Percentiles rank a stretch among this genome's conserved stretches.
These are phyloP conservation scores for Balamuthia mandrillaris DNA, from an alignment of 208 protist genomes.

Conservation along the genomic window DNA sequence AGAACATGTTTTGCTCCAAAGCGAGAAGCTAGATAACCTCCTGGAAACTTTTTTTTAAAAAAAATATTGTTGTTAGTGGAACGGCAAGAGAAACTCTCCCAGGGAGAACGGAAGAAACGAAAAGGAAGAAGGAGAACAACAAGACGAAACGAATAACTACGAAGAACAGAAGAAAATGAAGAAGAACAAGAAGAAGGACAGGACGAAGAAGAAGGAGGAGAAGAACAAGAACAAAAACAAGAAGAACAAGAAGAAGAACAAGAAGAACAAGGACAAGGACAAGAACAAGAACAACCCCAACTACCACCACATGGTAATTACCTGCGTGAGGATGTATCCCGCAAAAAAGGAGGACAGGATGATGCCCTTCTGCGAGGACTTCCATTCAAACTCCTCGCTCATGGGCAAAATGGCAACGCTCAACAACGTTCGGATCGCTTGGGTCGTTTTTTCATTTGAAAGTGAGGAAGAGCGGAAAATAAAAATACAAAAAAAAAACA, in stretches of 20 bases:
- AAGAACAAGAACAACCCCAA: too few relatives aligned
- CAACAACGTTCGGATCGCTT: conserved; percentile 12
- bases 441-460: not conserved
- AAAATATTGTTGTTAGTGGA: too few relatives aligned
- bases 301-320: too few relatives aligned
- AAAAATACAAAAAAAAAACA: not conserved
- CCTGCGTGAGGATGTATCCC: conserved; percentile 17
- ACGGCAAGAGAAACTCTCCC: too few relatives aligned
- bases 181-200: not conserved
- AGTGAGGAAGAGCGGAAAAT: not conserved
- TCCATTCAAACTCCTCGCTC: conserved; percentile 25
- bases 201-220: too few relatives aligned
- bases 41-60: not conserved
- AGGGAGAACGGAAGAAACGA: too few relatives aligned
- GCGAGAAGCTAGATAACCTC: not conserved
- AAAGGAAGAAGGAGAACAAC: not conserved
- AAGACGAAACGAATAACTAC: not conserved
- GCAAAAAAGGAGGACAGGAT: conserved; percentile 12
- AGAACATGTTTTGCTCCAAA: conserved; percentile 17
- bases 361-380: not conserved
- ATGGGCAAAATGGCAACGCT: conserved; percentile 31
- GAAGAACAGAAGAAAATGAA: not conserved
- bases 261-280: too few relatives aligned
- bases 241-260: too few relatives aligned
- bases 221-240: not conserved